Evolutionary conservation across 2,329 filamentous ascomycete species (phyloP).

Genomic region (Monosporascus sp.): DNA sequence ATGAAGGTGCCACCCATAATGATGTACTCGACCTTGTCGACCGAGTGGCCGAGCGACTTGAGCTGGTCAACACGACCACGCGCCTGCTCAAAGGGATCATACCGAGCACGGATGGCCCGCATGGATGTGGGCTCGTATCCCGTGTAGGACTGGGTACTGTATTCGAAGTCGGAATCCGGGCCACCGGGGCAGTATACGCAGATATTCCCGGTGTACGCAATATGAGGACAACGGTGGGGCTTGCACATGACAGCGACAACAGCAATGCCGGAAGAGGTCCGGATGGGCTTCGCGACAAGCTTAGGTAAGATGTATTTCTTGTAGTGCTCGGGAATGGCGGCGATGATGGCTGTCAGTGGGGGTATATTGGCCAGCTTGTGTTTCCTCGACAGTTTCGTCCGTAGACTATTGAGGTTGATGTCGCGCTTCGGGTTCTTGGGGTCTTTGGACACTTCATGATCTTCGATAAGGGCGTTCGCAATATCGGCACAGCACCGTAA

Average conservation of each 20-base stretch:
- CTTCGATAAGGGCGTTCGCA: constrained; percentile 87
- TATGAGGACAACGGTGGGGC: constrained; percentile 94
- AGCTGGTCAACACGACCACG: constrained; percentile 94
- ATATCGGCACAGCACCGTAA: constrained; percentile 94
- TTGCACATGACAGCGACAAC: constrained; percentile 99
- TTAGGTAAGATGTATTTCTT: constrained; percentile 99
- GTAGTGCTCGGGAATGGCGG: constrained; percentile 97
- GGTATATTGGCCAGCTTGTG: constrained; percentile 84
- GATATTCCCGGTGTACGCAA: constrained; percentile 97
- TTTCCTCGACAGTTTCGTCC: constrained; percentile 86
- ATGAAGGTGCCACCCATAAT: constrained; percentile 99
- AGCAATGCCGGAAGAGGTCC: constrained; percentile 92
- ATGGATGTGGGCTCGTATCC: constrained; percentile 98
- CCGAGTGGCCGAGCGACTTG: constrained; percentile 89
- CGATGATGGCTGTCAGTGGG: constrained; percentile 92
- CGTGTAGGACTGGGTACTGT: constrained; percentile 97
- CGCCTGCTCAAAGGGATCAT: constrained; percentile 97
- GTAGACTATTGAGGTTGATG: constrained; percentile 85
- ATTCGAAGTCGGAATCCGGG: constrained; percentile 97
- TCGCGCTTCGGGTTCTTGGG: constrained; percentile 70
- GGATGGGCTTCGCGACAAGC: constrained; percentile 92
- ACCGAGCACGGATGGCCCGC: constrained; percentile 93
- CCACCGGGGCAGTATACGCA: constrained; percentile 98
- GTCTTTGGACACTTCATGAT: constrained; percentile 78
- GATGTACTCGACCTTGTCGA: constrained; percentile 99